Base-by-base conservation (phyloP, 352 stramenopile species). In the Phytophthora multivora region DNA sequence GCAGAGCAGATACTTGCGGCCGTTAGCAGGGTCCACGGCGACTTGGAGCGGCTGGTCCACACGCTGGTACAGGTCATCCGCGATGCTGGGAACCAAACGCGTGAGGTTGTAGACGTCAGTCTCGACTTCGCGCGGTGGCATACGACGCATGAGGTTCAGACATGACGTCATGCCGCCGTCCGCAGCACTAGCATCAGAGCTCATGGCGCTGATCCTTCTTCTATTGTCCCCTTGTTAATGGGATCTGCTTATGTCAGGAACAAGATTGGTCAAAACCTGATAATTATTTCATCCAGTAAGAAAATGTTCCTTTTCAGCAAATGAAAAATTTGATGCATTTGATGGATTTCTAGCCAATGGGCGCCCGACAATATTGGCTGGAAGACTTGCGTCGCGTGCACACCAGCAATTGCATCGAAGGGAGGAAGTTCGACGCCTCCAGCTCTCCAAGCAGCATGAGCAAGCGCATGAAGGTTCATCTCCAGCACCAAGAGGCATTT, bases 31-130 rank as follows among this genome's bases (percentile, higher is more conserved):
- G 77, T 97, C 90, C 18, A 87, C 90, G 8, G 86, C 89, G 40
- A 91, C 82, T 54, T 97, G 82, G 19, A 98, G 85, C 38, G 91
- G 93, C 70, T 97, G 90, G 61, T 98, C 93, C 55, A 98, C 83
- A 55, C 93, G 86, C 75, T 98, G 93, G 47, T 97, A 93, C 45
- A 98, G 75, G 48, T 98, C 93, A 67, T 98, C 91, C 6, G 88
- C 90, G 41, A 95, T 70, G 40, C 85, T 64, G 0, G 93, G 93
- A 15, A 71, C 72, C 12, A 98, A 66, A 15, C 91, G 93, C 16
- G 90, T 80, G 38, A 98, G 82, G 42, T 79, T 92, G 54, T 86
- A 90, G 42, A 97, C 63, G 58, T 97, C 84, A 41, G 80, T 77
- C 61, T 95, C 89, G 38, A 97, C 79, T 43, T 96, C 82, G 31